These are phyloP conservation scores for Amanita jacksonii DNA, from an alignment of 768 basidiomycete genomes.

Conservation along the genomic window DNA sequence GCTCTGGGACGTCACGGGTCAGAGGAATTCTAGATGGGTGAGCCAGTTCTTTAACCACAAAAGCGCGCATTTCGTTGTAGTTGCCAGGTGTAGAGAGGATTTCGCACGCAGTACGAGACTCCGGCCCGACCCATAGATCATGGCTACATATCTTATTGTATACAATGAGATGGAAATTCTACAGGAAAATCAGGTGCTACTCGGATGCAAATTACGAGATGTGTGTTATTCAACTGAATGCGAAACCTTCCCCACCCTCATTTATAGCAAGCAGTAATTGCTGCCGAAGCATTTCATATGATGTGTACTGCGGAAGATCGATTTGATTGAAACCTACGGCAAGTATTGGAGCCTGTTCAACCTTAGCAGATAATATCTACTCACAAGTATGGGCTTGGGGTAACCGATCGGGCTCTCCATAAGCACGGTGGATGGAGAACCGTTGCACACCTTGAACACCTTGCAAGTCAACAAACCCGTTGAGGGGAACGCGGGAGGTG, in stretches of 20 bases:
- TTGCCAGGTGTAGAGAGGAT: too few species aligned
- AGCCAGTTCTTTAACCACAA: slow-evolving; percentile 58
- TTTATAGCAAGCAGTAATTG: slow-evolving; percentile 88
- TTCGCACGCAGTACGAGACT: too few species aligned
- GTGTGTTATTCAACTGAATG: slow-evolving; percentile 42
- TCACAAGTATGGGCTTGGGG: slow-evolving; percentile 87
- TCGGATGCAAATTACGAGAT: slow-evolving; percentile 23
- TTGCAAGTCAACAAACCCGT: slow-evolving; percentile 92
- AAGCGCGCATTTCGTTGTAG: slow-evolving; percentile 55
- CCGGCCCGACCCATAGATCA: too few species aligned
- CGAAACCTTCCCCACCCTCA: slow-evolving; percentile 95
- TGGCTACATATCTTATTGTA: too few species aligned
- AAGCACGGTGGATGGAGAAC: slow-evolving; percentile 93
- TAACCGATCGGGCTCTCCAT: slow-evolving; percentile 74
- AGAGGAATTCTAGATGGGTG: slow-evolving; percentile 59
- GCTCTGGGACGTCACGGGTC: slow-evolving; percentile 47
- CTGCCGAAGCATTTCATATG: slow-evolving; percentile 92
- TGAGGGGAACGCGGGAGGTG: slow-evolving; percentile 86
- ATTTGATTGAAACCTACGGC: slow-evolving; percentile 83
- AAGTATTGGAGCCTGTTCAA: slow-evolving; percentile 11
- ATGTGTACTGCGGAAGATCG: slow-evolving; percentile 89
- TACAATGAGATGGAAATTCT: slow-evolving; percentile 2
- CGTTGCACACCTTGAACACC: slow-evolving; percentile 90
- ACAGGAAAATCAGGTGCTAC: slow-evolving; percentile 3
- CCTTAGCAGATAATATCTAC: slow-evolving; percentile 18